phyloP scores from a whole-genome alignment of 306 rosid species.

The Hylodesmum podocarpum region DNA sequence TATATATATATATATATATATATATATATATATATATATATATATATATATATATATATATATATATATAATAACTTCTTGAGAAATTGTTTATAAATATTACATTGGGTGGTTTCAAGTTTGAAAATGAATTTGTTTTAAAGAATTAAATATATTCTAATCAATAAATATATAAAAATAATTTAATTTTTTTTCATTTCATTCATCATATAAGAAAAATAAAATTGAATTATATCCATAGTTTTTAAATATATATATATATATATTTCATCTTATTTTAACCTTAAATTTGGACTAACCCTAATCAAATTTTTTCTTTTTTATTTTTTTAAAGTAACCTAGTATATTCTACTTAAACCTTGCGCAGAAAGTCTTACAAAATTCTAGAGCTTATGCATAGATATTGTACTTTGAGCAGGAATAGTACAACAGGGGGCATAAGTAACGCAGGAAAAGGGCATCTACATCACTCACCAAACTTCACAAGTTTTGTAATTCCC shows the following conservation, averaged over 20 bases:
- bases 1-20: too few species aligned
- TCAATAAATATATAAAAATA: too few species aligned
- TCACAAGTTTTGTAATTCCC: slow-evolving; percentile 5
- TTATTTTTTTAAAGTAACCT: not conserved
- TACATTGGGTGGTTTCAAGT: not conserved
- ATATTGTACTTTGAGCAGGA: slow-evolving; percentile 27
- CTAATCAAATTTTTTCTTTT: not conserved
- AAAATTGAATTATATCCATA: too few species aligned
- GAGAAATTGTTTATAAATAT: not conserved
- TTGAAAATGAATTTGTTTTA: not conserved
- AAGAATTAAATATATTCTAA: not conserved
- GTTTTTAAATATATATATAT: too few species aligned
- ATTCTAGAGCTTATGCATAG: slow-evolving; percentile 37
- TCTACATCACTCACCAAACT: not conserved
- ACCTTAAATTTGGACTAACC: not conserved
- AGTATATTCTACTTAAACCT: not conserved
- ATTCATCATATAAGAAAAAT: not conserved
- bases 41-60: too few species aligned
- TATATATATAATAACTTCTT: too few species aligned
- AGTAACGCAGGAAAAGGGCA: slow-evolving; percentile 23
- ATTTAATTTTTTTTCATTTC: too few species aligned
- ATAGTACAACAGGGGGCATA: slow-evolving; percentile 21
- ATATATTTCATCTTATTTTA: too few species aligned
- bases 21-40: too few species aligned
- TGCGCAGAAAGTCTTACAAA: slow-evolving; percentile 35